Evolutionary conservation across 2,329 filamentous ascomycete genomes (phyloP).

Genomic region (Thielaviopsis populi): DNA sequence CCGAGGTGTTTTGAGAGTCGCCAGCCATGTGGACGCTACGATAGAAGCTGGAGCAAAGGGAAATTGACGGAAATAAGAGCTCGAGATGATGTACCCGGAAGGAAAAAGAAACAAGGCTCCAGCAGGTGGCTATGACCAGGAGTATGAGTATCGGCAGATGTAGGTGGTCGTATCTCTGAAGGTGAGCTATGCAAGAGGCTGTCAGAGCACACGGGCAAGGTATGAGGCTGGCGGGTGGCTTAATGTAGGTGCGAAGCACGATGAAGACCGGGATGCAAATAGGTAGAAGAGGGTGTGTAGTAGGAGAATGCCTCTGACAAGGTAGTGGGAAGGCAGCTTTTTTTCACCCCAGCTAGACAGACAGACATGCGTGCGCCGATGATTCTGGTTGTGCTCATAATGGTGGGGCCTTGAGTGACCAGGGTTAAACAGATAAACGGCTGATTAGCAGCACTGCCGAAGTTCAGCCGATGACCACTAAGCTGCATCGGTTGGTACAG

Average conservation of each 20-base stretch:
- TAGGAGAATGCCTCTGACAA: background rate
- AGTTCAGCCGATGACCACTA: background rate
- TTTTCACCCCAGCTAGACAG: background rate
- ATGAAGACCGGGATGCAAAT: background rate
- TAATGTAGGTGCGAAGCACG: background rate
- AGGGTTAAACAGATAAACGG: background rate
- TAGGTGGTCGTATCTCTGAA: too few species aligned
- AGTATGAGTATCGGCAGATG: background rate
- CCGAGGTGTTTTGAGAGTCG: constrained; percentile 6
- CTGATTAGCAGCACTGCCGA: background rate
- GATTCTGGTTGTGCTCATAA: background rate
- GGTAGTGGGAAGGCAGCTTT: background rate
- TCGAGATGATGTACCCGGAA: background rate
- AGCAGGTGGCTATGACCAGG: background rate
- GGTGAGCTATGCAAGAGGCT: background rate
- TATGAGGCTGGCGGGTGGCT: background rate
- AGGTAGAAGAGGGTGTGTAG: background rate
- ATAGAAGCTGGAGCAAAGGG: background rate
- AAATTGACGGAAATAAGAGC: background rate
- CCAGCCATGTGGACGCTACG: constrained; percentile 7
- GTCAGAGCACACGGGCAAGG: background rate
- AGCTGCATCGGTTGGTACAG: background rate
- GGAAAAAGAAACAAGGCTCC: background rate
- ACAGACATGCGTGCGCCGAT: background rate
- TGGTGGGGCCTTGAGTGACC: background rate